These are phyloP conservation scores for Fusarium sp. DNA, from an alignment of 2,329 filamentous ascomycete species.

Conservation along the genomic window DNA sequence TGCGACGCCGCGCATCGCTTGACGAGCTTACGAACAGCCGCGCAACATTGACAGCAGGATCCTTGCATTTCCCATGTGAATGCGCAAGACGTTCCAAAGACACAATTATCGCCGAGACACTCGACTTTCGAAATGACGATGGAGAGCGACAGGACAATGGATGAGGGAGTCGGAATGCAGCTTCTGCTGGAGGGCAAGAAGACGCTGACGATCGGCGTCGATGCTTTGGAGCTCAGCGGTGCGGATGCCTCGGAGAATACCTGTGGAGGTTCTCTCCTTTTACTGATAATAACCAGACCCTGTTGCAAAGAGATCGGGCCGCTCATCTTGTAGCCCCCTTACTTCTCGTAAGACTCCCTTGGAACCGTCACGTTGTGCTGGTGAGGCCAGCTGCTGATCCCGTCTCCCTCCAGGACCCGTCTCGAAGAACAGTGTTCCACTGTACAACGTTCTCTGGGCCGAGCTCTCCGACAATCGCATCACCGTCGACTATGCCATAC, in stretches of 20 bases:
- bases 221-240: conserved; percentile 52
- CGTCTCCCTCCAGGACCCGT: conserved; percentile 36
- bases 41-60: conserved; percentile 8
- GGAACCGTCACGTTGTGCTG: neutral
- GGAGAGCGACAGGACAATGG: conserved; percentile 30
- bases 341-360: conserved; percentile 26
- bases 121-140: conserved; percentile 7
- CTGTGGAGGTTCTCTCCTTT: neutral
- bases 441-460: conserved; percentile 89
- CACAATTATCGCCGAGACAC: neutral
- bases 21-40: neutral
- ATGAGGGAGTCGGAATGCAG: conserved; percentile 42
- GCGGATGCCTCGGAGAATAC: conserved; percentile 34
- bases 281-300: conserved; percentile 40
- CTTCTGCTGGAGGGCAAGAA: conserved; percentile 48
- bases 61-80: conserved; percentile 9
- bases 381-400: conserved; percentile 11
- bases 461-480: conserved; percentile 71
- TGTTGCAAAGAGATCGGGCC: conserved; percentile 31
- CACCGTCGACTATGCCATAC: conserved; percentile 78
- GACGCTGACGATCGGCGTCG: conserved; percentile 48
- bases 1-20: neutral
- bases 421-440: conserved; percentile 66
- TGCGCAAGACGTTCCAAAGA: conserved; percentile 2
- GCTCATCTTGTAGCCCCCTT: conserved; percentile 40